phyloP scores from a whole-genome alignment of 2,329 filamentous ascomycete genomes.

The Xylaria sp. region DNA sequence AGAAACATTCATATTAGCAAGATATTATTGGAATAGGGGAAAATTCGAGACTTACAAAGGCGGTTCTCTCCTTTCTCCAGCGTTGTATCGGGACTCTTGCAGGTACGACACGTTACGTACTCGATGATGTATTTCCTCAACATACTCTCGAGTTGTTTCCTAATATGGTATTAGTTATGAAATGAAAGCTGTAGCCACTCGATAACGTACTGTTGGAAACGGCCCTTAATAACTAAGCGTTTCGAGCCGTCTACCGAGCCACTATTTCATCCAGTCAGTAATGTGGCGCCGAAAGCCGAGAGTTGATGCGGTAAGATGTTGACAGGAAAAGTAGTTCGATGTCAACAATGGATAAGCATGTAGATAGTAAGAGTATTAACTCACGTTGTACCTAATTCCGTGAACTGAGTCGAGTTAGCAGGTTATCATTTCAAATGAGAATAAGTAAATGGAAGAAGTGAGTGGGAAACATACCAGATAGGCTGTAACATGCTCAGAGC shows the following conservation, averaged over 20 bases:
- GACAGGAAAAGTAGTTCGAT: not conserved
- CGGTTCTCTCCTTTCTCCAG: constrained; percentile 99
- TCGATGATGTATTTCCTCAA: constrained; percentile 68
- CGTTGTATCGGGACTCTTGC: constrained; percentile 92
- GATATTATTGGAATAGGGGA: not conserved
- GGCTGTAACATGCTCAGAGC: constrained; percentile 95
- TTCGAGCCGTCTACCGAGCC: constrained; percentile 94
- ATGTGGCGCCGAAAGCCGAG: not conserved
- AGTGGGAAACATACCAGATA: constrained; percentile 67
- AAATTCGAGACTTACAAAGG: constrained; percentile 62
- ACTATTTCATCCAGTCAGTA: constrained; percentile 36
- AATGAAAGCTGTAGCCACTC: constrained; percentile 73
- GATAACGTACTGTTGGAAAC: constrained; percentile 86
- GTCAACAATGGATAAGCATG: not conserved
- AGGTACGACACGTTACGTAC: constrained; percentile 99
- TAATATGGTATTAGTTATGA: constrained; percentile 47
- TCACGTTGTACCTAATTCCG: constrained; percentile 90
- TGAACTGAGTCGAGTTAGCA: constrained; percentile 64
- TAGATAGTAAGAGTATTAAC: not conserved
- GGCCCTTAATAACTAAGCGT: constrained; percentile 97
- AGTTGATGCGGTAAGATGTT: not conserved
- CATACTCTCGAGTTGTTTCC: constrained; percentile 40
- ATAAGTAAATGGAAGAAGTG: not conserved
- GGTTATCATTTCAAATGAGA: not conserved
- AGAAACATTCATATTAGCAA: constrained; percentile 26